Evolutionary conservation across 2,329 filamentous ascomycete genomes (phyloP).

Genomic region (Phoma herbarum): DNA sequence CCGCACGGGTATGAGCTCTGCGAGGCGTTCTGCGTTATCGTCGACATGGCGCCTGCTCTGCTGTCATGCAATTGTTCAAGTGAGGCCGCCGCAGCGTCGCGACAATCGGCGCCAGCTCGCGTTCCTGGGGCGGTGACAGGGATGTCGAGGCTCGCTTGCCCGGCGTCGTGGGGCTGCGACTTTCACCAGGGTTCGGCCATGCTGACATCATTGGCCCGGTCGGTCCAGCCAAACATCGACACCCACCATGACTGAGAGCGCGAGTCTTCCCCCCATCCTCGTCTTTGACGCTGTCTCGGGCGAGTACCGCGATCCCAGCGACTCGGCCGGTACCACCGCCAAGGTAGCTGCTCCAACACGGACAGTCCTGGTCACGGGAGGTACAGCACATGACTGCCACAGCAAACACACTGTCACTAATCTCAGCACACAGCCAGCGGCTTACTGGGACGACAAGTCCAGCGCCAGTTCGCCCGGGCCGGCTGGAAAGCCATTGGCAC

Average conservation of each 20-base stretch:
- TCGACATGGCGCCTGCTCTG: conserved; percentile 70
- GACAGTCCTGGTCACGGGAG: conserved; percentile 80
- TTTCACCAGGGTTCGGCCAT: conserved; percentile 12
- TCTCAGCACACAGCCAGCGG: conserved; percentile 66
- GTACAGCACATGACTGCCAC: conserved; percentile 32
- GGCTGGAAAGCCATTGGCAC: conserved; percentile 63
- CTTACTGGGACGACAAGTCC: conserved; percentile 80
- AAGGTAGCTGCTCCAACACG: conserved; percentile 46
- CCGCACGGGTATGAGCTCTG: conserved; percentile 76
- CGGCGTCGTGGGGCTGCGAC: neutral
- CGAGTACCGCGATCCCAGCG: conserved; percentile 18
- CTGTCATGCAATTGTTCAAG: conserved; percentile 1
- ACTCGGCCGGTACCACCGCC: conserved; percentile 14
- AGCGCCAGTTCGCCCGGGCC: conserved; percentile 71
- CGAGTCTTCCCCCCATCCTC: conserved; percentile 13
- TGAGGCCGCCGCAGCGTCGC: conserved; percentile 17
- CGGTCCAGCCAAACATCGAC: neutral
- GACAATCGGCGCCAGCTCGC: conserved; percentile 22
- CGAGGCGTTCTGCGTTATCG: conserved; percentile 76
- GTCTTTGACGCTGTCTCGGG: conserved; percentile 19
- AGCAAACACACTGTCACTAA: conserved; percentile 21
- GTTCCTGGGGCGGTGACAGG: conserved; percentile 17
- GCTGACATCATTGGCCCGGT: conserved; percentile 16
- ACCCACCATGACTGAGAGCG: conserved; percentile 7
- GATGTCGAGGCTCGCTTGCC: conserved; percentile 6